Evolutionary conservation across 768 basidiomycete species (phyloP), one percentile per base, ranked within the genome.

Genomic region (Suillus plorans): DNA sequence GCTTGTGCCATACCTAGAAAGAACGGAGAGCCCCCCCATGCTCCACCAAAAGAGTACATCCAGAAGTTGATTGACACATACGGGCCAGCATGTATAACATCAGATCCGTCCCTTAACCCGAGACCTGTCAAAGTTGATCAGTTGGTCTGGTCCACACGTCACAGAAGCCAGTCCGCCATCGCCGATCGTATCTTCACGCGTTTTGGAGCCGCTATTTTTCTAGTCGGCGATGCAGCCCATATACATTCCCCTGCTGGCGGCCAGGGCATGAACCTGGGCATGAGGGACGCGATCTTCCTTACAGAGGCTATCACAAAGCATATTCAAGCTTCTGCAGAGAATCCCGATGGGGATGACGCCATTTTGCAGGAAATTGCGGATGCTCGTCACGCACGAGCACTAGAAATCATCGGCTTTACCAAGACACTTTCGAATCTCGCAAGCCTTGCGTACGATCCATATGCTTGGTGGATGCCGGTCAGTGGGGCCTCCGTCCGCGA

Each of bases 181-280:
- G 82, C 80, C 10, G 78, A 79, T 34, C 68, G 67, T 34, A 78
- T 76, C 64, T 74, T 80, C 63, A 63, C 73, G 39, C 73, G 70
- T 45, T 64, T 74, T n/a, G 70, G 67, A 3, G 64, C 56, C 10
- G 49, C 42, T 12, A 12, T 63, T 13, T 20, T 63, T 6, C 63
- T 81, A 58, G 52, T 79, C 14, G 79, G 80, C 7, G 81, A 81
- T 66, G 81, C 83, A 10, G 82, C 82, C 45, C 84, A 85, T 69
- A 80, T 85, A 57, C 85, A 85, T 63, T 82, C 85, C 0, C 85
- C 85, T 36, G 75, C 79, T 5, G 85, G 85, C 2, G 85, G 85
- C 1, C 84, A 85, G 62, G 85, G 85, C n/a, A 83, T 86, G 85
- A 85, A 85, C 66, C 79, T 86, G 25, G 84, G 84, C 5, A 72